These are phyloP conservation scores for Tuber umbilicatum DNA, from an alignment of 495 filamentous ascomycete species.

Conservation along the genomic window DNA sequence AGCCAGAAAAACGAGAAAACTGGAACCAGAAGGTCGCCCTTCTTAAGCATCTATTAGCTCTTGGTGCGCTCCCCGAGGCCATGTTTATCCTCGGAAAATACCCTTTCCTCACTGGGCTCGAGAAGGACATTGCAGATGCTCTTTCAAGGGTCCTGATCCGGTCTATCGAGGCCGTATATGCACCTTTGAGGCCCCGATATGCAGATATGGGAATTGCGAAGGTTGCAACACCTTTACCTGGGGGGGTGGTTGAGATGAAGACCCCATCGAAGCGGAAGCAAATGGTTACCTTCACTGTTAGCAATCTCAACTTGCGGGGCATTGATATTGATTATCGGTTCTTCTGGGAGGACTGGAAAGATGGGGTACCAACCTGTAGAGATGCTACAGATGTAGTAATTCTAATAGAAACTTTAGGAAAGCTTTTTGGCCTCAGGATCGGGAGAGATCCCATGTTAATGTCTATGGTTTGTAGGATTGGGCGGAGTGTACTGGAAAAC, in stretches of 20 bases:
- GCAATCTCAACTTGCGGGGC: constrained; percentile 36
- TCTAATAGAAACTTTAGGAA: constrained; percentile 76
- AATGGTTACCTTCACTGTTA: constrained; percentile 41
- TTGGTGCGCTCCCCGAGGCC: constrained; percentile 88
- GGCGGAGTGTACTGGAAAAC: constrained; percentile 60
- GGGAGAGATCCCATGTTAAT: constrained; percentile 75
- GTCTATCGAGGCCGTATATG: constrained; percentile 64
- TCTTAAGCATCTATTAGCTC: constrained; percentile 75
- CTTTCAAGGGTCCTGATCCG: constrained; percentile 79
- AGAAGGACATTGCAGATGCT: constrained; percentile 67
- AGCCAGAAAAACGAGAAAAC: constrained; percentile 50
- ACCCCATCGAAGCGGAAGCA: constrained; percentile 36
- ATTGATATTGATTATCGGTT: constrained; percentile 59
- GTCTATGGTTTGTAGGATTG: constrained; percentile 73
- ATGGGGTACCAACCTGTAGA: constrained; percentile 86
- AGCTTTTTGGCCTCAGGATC: constrained; percentile 76
- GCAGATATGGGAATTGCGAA: constrained; percentile 39
- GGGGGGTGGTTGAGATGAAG: constrained; percentile 31
- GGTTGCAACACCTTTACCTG: constrained; percentile 23
- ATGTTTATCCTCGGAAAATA: constrained; percentile 88
- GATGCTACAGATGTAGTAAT: constrained; percentile 82
- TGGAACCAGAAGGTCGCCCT: constrained; percentile 77
- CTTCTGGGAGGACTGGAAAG: constrained; percentile 97
- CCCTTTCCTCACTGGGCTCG: constrained; percentile 78
- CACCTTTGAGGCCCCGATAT: constrained; percentile 48